Evolutionary conservation across 129 eudicot species (phyloP), one percentile per base, ranked within the genome.

Genomic region (Lactuca saligna): DNA sequence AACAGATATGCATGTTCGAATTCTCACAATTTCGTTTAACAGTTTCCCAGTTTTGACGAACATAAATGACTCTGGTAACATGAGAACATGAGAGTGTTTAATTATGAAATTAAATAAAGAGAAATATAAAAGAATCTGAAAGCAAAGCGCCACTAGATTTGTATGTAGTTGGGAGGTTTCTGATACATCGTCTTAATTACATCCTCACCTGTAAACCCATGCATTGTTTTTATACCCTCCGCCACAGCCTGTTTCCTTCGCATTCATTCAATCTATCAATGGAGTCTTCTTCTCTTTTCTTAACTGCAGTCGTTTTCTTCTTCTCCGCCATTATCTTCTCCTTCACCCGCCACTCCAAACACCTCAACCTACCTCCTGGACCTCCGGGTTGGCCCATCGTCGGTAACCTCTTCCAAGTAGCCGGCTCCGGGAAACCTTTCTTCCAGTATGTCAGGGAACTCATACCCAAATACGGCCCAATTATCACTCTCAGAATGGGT

Each of bases 381-480:
- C 98, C 98, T 0, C 96, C 96, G 2, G 98, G 96, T 3, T 86
- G 87, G 89, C 98, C 98, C 37, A 65, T 92, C 2, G 90, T 92
- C 29, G 96, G 98, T 0, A 92, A 89, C 79, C 95, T 92, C 58
- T 72, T 89, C 76, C 98, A 92, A 54, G 89, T 87, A 0, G 90
- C 96, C 39, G 63, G 75, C 11, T 89, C 98, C 6, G 98, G 98
- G 31, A 92, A 89, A 41, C 89, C 81, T 4, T 89, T 92, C 56
- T 88, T 92, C 62, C 74, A 82, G 55, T 88, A 78, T 33, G 83
- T 82, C 10, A 75, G 88, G 12, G 95, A 92, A 0, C 71, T 92
- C 11, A 6, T 77, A 0, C 96, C 96, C 0, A 70, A 60, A 10
- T 92, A 92, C 25, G 98, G 98, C 0, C 96, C 91, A 0, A 92